These are phyloP conservation scores for Fusarium bactridioides DNA, from an alignment of 2,329 filamentous ascomycete genomes.

Conservation along the genomic window DNA sequence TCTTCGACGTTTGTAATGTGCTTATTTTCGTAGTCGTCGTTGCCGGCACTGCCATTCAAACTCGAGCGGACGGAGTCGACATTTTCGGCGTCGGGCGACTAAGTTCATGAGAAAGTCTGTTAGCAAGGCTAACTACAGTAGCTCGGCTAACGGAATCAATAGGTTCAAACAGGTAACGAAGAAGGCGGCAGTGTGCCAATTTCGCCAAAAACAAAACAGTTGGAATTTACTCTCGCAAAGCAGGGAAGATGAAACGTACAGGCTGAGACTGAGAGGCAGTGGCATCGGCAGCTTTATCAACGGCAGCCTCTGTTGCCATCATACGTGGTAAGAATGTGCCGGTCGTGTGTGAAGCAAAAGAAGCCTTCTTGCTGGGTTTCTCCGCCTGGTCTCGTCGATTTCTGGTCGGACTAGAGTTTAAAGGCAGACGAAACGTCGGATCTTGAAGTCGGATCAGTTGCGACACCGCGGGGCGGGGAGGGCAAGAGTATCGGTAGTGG, in stretches of 20 bases:
- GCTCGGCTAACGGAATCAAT: not conserved
- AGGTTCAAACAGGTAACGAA: not conserved
- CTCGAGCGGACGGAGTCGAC: slow-evolving; percentile 53
- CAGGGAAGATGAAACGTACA: slow-evolving; percentile 48
- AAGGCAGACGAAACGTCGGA: slow-evolving; percentile 17
- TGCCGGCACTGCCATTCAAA: slow-evolving; percentile 59
- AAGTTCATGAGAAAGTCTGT: slow-evolving; percentile 15
- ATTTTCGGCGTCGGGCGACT: slow-evolving; percentile 56
- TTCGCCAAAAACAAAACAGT: not conserved
- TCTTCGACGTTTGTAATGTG: slow-evolving; percentile 66
- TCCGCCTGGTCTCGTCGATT: slow-evolving; percentile 30
- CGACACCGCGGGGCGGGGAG: slow-evolving; percentile 37
- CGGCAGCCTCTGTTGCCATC: slow-evolving; percentile 70
- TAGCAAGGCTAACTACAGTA: slow-evolving; percentile 14
- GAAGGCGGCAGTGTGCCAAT: not conserved
- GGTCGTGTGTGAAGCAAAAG: slow-evolving; percentile 42
- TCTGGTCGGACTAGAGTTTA: slow-evolving; percentile 26
- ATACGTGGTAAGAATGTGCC: slow-evolving; percentile 60
- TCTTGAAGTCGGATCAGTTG: slow-evolving; percentile 24
- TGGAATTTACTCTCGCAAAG: not conserved
- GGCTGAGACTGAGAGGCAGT: slow-evolving; percentile 56
- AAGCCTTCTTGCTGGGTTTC: slow-evolving; percentile 39
- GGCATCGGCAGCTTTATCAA: slow-evolving; percentile 62
- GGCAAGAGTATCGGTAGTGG: slow-evolving; percentile 16
- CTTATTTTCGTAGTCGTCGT: slow-evolving; percentile 64